Percentiles rank a stretch among this genome's conserved stretches.
Conservation (phyloP, 441 rosid species). For the Aquilaria agallochum region DNA sequence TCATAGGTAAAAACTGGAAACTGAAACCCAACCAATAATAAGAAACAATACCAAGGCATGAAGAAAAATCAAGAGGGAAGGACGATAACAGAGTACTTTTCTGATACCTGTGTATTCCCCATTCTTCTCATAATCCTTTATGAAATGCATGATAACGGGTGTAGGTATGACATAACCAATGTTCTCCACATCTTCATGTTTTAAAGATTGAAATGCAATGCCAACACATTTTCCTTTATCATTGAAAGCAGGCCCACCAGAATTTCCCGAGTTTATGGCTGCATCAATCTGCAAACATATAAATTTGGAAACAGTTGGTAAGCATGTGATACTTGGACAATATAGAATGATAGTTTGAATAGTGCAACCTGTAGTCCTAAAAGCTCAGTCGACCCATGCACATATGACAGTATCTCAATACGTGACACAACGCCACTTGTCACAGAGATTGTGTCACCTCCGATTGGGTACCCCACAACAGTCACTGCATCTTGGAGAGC, state of each 20-base stretch:
- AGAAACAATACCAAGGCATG: slow-evolving; percentile 5
- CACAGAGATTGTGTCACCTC: slow-evolving; percentile 94
- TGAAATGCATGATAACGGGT: slow-evolving; percentile 87
- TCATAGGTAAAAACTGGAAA: neutral
- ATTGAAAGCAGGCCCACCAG: slow-evolving; percentile 96
- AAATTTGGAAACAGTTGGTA: slow-evolving; percentile 2
- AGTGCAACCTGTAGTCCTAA: slow-evolving; percentile 72
- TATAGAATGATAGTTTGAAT: neutral
- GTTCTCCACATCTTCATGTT: slow-evolving; percentile 90
- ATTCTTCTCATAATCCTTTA: slow-evolving; percentile 84
- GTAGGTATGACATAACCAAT: slow-evolving; percentile 97
- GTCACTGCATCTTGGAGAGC: slow-evolving; percentile 97
- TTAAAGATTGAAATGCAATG: slow-evolving; percentile 94
- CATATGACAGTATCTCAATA: slow-evolving; percentile 83
- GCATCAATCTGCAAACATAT: slow-evolving; percentile 69
- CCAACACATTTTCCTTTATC: slow-evolving; percentile 91
- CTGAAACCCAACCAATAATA: neutral
- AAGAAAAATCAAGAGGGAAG: neutral
- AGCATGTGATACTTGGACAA: neutral
- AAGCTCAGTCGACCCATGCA: slow-evolving; percentile 86
- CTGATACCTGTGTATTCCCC: slow-evolving; percentile 75
- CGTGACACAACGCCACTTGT: slow-evolving; percentile 97
- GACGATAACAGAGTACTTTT: neutral
- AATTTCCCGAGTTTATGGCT: slow-evolving; percentile 93
- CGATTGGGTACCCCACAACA: slow-evolving; percentile 95